Conservation (phyloP, 495 filamentous ascomycete genomes). For the Hyaloscypha bicolor region DNA sequence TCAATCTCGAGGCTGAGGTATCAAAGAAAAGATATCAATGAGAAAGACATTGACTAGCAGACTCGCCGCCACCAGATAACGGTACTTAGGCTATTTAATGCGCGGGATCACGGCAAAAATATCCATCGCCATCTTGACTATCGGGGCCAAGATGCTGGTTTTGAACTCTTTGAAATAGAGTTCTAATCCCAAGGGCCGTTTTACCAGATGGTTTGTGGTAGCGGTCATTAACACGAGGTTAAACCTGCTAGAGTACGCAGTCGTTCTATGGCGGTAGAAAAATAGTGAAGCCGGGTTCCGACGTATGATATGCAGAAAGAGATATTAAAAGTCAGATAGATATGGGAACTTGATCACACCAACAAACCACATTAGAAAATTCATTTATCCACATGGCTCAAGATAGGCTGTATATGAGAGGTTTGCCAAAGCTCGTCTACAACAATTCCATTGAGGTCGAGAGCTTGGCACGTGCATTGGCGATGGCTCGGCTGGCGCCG, state of each 20-base stretch:
- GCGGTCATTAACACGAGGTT: neutral
- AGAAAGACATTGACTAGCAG: conserved; percentile 24
- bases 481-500: neutral
- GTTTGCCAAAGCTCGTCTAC: neutral
- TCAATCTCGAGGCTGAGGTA: conserved; percentile 9
- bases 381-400: neutral
- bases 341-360: neutral
- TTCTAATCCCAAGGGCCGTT: neutral
- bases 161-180: neutral
- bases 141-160: neutral
- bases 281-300: neutral
- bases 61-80: conserved; percentile 17
- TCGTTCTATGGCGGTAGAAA: neutral
- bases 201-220: neutral
- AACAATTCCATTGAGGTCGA: too few relatives aligned
- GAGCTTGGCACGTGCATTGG: neutral
- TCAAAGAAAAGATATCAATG: conserved; percentile 28
- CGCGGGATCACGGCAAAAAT: conserved; percentile 3
- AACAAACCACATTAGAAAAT: neutral
- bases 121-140: neutral
- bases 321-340: neutral
- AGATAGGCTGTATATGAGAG: neutral
- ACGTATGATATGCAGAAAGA: neutral
- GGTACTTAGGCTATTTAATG: conserved; percentile 28
- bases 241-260: neutral